Evolutionary conservation across 1,284 basidiomycete genomes (phyloP).

Genomic region (Moesziomyces globuligerus): DNA sequence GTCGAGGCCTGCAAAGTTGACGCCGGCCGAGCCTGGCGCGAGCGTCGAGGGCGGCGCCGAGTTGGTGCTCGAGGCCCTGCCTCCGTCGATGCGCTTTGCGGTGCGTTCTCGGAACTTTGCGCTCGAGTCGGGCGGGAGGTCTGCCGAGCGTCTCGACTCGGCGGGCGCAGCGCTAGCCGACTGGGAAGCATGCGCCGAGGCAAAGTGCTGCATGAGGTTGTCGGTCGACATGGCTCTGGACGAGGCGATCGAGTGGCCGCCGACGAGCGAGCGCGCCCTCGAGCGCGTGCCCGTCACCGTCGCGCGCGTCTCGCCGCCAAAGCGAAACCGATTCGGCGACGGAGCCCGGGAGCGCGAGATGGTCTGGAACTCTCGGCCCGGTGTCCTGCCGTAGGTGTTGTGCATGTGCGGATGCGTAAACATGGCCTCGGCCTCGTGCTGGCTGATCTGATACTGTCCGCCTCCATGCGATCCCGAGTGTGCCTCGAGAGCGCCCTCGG

Average conservation of each 20-base stretch:
- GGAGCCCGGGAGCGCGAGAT: constrained; percentile 59
- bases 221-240: constrained; percentile 50
- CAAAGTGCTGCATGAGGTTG: constrained; percentile 48
- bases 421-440: constrained; percentile 43
- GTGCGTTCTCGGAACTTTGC: constrained; percentile 50
- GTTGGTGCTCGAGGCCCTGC: constrained; percentile 38
- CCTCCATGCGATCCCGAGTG: constrained; percentile 2
- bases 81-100: constrained; percentile 43
- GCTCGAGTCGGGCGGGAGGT: constrained; percentile 53
- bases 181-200: constrained; percentile 5
- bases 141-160: constrained; percentile 35
- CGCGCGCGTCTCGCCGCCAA: constrained; percentile 14
- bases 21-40: constrained; percentile 1
- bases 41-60: constrained; percentile 41
- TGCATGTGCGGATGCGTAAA: constrained; percentile 32
- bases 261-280: constrained; percentile 51
- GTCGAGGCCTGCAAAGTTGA: constrained; percentile 7
- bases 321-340: constrained; percentile 52
- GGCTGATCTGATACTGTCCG: constrained; percentile 23
- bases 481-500: constrained; percentile 20
- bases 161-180: constrained; percentile 1
- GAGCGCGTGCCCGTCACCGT: constrained; percentile 55
- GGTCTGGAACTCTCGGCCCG: constrained; percentile 44
- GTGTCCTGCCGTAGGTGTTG: constrained; percentile 5
- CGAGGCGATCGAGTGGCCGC: constrained; percentile 31